Conservation (phyloP, 2,329 filamentous ascomycete genomes). For the Cordyceps farinosa region DNA sequence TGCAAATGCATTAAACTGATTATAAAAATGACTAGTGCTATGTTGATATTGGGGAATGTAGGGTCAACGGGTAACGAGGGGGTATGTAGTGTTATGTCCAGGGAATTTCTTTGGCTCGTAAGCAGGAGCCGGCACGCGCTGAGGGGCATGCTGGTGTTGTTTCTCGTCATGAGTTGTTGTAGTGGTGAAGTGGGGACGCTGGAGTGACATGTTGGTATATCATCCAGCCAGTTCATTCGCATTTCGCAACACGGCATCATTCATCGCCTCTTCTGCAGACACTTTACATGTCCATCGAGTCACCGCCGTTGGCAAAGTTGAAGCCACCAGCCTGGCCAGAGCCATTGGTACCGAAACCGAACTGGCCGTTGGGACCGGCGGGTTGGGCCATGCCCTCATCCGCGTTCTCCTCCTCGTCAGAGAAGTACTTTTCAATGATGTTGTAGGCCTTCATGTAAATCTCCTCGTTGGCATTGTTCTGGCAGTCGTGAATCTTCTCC, state of each 20-base stretch:
- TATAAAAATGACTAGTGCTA: constrained; percentile 34
- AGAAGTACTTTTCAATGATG: constrained; percentile 99
- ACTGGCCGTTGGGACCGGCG: constrained; percentile 67
- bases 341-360: constrained; percentile 70
- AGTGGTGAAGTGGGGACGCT: background rate
- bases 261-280: background rate
- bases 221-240: background rate
- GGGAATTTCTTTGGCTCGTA: constrained; percentile 10
- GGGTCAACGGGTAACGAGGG: constrained; percentile 23
- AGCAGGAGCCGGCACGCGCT: constrained; percentile 4
- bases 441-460: constrained; percentile 99
- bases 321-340: constrained; percentile 72
- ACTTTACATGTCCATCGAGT: constrained; percentile 63
- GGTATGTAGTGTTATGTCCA: constrained; percentile 17
- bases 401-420: constrained; percentile 92
- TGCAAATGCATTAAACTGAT: constrained; percentile 36
- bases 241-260: constrained; percentile 11
- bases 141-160: background rate
- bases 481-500: constrained; percentile 99
- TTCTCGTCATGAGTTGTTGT: constrained; percentile 12
- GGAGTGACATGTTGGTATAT: constrained; percentile 14
- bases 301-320: constrained; percentile 78
- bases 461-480: constrained; percentile 99
- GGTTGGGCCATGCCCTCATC: constrained; percentile 72
- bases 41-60: constrained; percentile 29